Conservation (phyloP, 2,329 filamentous ascomycete genomes). For the Zymoseptoria tritici region DNA sequence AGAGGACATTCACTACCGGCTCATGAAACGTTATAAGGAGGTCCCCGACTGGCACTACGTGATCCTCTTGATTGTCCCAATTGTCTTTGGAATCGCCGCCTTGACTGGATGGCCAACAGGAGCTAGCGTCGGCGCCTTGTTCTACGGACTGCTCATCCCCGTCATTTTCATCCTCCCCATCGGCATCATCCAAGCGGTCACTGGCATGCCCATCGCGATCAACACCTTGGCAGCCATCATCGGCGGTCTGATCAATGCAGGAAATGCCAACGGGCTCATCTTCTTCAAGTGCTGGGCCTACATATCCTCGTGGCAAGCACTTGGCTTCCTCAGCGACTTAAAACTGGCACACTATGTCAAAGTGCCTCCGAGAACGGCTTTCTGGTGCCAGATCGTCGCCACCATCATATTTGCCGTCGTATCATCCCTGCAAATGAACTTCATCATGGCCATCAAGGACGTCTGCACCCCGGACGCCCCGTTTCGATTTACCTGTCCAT, state of each 20-base stretch:
- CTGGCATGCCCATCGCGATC: conserved; percentile 46
- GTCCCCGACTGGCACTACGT: conserved; percentile 71
- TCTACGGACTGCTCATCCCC: conserved; percentile 69
- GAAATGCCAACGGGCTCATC: conserved; percentile 79
- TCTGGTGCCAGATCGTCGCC: conserved; percentile 66
- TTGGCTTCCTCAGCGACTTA: conserved; percentile 79
- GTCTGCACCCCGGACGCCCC: conserved; percentile 1
- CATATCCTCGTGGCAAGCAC: conserved; percentile 53
- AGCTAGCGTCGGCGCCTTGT: conserved; percentile 72
- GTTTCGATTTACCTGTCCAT: conserved; percentile 3
- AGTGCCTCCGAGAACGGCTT: conserved; percentile 69
- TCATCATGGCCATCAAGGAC: conserved; percentile 22
- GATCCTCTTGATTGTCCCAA: conserved; percentile 6
- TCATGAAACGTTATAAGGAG: conserved; percentile 76
- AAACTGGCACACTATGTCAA: conserved; percentile 86
- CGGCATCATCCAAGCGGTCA: conserved; percentile 86
- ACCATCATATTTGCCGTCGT: conserved; percentile 68
- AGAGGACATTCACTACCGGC: conserved; percentile 74
- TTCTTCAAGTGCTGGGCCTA: conserved; percentile 63
- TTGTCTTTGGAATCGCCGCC: conserved; percentile 11
- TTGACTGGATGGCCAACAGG: conserved; percentile 60
- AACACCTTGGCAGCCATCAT: conserved; percentile 61
- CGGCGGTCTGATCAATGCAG: conserved; percentile 74
- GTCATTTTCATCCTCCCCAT: conserved; percentile 78
- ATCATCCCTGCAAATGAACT: conserved; percentile 52